These are phyloP conservation scores for Tuber aestivum DNA, from an alignment of 495 filamentous ascomycete genomes.

Conservation along the genomic window DNA sequence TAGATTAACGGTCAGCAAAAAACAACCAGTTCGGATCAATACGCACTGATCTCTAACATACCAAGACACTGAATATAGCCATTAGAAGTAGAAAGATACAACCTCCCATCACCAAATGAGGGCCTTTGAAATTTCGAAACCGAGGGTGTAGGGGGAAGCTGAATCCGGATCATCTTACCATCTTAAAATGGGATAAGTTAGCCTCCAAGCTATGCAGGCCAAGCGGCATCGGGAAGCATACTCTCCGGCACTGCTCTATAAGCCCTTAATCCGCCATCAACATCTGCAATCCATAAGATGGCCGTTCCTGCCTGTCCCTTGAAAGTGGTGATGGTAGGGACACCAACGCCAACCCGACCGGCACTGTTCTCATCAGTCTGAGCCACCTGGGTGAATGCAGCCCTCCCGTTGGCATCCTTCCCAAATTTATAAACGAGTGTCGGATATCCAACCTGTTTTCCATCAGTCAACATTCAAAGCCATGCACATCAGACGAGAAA, in stretches of 20 bases:
- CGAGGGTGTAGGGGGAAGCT: slow-evolving; percentile 44
- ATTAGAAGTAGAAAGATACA: slow-evolving; percentile 46
- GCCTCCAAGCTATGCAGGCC: slow-evolving; percentile 45
- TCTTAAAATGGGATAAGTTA: slow-evolving; percentile 41
- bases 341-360: slow-evolving; percentile 40
- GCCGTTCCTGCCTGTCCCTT: slow-evolving; percentile 42
- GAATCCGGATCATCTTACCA: slow-evolving; percentile 45
- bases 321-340: slow-evolving; percentile 44
- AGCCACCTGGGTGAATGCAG: slow-evolving; percentile 43
- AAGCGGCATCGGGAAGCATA: not conserved
- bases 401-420: slow-evolving; percentile 31
- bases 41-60: not conserved
- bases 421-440: slow-evolving; percentile 43
- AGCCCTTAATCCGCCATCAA: slow-evolving; percentile 43
- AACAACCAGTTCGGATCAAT: not conserved
- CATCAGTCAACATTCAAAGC: slow-evolving; percentile 42
- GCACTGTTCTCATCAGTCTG: slow-evolving; percentile 39
- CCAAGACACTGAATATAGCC: slow-evolving; percentile 41
- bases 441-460: slow-evolving; percentile 39
- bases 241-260: slow-evolving; percentile 46
- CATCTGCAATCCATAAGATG: slow-evolving; percentile 43
- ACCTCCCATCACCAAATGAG: slow-evolving; percentile 48
- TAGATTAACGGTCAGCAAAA: slow-evolving; percentile 32
- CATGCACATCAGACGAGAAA: slow-evolving; percentile 41
- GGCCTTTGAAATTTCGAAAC: slow-evolving; percentile 50